These are phyloP conservation scores for cucumber (Cucumis sativus) DNA, from an alignment of 306 rosid species.

Conservation along the genomic window Cucumber_9930_V3 NC_026659.2:2121001-2121500, in stretches of 20 bases:
- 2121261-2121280: not conserved
- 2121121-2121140: not conserved
- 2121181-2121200: not conserved
- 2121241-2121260: not conserved
- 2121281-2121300: not conserved
- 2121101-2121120: too few relatives aligned
- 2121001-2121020: too few relatives aligned
- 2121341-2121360: not conserved
- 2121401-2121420: not conserved
- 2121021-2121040: too few relatives aligned
- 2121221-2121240: not conserved
- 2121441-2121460: not conserved
- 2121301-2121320: not conserved
- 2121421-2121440: not conserved
- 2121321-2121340: too few relatives aligned
- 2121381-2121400: not conserved
- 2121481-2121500: not conserved
- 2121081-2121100: too few relatives aligned
- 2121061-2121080: too few relatives aligned
- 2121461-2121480: not conserved
- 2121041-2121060: too few relatives aligned
- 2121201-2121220: not conserved
- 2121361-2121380: not conserved
- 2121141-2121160: not conserved
- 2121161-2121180: not conserved